These are phyloP conservation scores for Poteriospumella lacustris DNA, from an alignment of 108 stramenopile genomes.

Conservation along the genomic window DNA sequence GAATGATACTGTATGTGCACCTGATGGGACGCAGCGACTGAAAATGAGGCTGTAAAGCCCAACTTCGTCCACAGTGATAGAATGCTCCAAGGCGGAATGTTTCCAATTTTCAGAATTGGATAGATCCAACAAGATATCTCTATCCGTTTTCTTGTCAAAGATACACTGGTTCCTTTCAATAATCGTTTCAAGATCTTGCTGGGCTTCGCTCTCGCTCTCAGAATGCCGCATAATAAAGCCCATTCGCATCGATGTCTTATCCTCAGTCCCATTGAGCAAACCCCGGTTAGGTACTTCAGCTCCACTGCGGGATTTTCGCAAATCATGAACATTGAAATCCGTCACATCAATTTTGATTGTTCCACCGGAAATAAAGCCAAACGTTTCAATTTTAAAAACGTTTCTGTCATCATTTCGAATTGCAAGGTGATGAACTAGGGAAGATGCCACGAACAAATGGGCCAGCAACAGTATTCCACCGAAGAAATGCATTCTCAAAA, in stretches of 20 bases:
- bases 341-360: slow-evolving; percentile 63
- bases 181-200: slow-evolving; percentile 47
- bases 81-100: slow-evolving; percentile 2
- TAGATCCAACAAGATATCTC: slow-evolving; percentile 52
- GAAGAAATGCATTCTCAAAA: too few relatives aligned
- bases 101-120: slow-evolving; percentile 31
- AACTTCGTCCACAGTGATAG: slow-evolving; percentile 51
- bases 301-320: slow-evolving; percentile 41
- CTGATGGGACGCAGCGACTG: slow-evolving; percentile 61
- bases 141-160: slow-evolving; percentile 47
- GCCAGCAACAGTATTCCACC: too few relatives aligned
- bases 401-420: slow-evolving; percentile 35
- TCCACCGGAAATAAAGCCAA: slow-evolving; percentile 78
- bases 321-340: slow-evolving; percentile 33
- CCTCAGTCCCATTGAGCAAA: too few relatives aligned
- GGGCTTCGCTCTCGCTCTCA: slow-evolving; percentile 52
- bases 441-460: too few relatives aligned
- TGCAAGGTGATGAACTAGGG: slow-evolving; percentile 39
- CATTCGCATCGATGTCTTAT: background rate
- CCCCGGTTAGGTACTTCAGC: background rate
- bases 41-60: slow-evolving; percentile 84
- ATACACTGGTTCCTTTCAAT: slow-evolving; percentile 58
- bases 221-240: slow-evolving; percentile 36
- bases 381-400: slow-evolving; percentile 59
- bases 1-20: slow-evolving; percentile 54